Evolutionary conservation across 805 yeast species (phyloP).

Genomic region (Candida glaebosa): DNA sequence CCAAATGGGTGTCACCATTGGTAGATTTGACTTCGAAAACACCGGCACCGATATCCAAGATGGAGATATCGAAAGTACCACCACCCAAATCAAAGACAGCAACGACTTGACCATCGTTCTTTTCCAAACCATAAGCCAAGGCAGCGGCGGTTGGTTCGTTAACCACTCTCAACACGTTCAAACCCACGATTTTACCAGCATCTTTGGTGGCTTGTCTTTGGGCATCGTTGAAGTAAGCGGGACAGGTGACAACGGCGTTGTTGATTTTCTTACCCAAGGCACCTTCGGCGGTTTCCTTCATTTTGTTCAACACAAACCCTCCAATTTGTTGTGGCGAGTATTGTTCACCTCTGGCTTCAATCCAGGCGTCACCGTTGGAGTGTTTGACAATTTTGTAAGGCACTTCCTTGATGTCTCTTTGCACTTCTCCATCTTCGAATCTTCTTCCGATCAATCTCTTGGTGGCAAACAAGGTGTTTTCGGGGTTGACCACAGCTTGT

Average conservation of each 20-base stretch:
- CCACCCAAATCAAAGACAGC: slow-evolving; percentile 99
- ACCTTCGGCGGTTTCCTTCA: slow-evolving; percentile 97
- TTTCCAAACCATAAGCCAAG: slow-evolving; percentile 90
- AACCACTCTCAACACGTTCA: slow-evolving; percentile 84
- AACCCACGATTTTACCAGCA: slow-evolving; percentile 96
- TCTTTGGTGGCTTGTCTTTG: slow-evolving; percentile 94
- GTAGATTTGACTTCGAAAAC: slow-evolving; percentile 97
- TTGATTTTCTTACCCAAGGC: slow-evolving; percentile 82
- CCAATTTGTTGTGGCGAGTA: slow-evolving; percentile 97
- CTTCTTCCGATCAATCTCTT: slow-evolving; percentile 94
- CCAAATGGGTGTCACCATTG: slow-evolving; percentile 92
- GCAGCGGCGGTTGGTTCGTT: slow-evolving; percentile 95
- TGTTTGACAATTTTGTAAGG: slow-evolving; percentile 91
- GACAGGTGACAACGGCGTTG: slow-evolving; percentile 90
- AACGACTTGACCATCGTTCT: slow-evolving; percentile 73
- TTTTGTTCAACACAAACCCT: slow-evolving; percentile 88
- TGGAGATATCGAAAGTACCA: slow-evolving; percentile 97
- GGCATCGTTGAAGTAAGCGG: slow-evolving; percentile 87
- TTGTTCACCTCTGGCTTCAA: slow-evolving; percentile 79
- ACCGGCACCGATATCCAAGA: slow-evolving; percentile 95
- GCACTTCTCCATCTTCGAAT: slow-evolving; percentile 85
- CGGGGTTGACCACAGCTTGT: slow-evolving; percentile 92
- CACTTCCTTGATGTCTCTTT: slow-evolving; percentile 80
- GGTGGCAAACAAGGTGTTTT: slow-evolving; percentile 91
- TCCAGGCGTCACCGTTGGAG: slow-evolving; percentile 94